Conservation (phyloP, 225 moss, liverwort and hornwort species). For the Marchantia polymorpha region DNA sequence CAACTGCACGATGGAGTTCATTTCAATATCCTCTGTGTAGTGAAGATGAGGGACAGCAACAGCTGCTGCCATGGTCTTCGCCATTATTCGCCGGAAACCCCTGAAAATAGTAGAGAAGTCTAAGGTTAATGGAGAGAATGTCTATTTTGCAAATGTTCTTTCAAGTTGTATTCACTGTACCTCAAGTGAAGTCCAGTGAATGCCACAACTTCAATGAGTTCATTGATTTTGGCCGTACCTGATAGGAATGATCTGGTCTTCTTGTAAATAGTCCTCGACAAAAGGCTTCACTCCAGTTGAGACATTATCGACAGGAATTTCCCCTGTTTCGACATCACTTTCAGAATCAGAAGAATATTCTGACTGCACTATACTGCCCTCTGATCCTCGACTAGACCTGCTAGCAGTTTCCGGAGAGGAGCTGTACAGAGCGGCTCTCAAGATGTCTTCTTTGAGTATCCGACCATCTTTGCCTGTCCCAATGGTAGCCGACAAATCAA, state of each 20-base stretch:
- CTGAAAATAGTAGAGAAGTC: slow-evolving; percentile 35
- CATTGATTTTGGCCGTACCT: slow-evolving; percentile 39
- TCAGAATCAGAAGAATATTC: slow-evolving; percentile 20
- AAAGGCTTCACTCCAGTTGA: slow-evolving; percentile 23
- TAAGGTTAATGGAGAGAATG: neutral
- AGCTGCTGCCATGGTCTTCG: slow-evolving; percentile 85
- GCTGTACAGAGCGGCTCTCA: slow-evolving; percentile 49
- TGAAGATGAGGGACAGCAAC: slow-evolving; percentile 79
- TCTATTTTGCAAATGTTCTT: neutral
- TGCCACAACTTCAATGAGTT: neutral
- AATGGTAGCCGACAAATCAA: slow-evolving; percentile 47
- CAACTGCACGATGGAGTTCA: slow-evolving; percentile 58
- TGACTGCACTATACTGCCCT: slow-evolving; percentile 29
- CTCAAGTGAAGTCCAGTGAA: no score
- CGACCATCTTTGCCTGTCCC: slow-evolving; percentile 67
- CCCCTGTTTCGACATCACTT: slow-evolving; percentile 15
- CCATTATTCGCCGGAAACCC: slow-evolving; percentile 85
- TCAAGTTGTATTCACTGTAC: neutral
- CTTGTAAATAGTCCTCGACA: slow-evolving; percentile 24
- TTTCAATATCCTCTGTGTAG: slow-evolving; percentile 81
- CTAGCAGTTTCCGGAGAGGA: no score
- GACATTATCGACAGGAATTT: slow-evolving; percentile 1
- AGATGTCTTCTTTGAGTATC: slow-evolving; percentile 64
- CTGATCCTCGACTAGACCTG: slow-evolving; percentile 37
- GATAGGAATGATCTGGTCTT: slow-evolving; percentile 67